These are phyloP conservation scores for Noccaea caerulescens DNA, from an alignment of 345 rosid species.

Conservation along the genomic window DNA sequence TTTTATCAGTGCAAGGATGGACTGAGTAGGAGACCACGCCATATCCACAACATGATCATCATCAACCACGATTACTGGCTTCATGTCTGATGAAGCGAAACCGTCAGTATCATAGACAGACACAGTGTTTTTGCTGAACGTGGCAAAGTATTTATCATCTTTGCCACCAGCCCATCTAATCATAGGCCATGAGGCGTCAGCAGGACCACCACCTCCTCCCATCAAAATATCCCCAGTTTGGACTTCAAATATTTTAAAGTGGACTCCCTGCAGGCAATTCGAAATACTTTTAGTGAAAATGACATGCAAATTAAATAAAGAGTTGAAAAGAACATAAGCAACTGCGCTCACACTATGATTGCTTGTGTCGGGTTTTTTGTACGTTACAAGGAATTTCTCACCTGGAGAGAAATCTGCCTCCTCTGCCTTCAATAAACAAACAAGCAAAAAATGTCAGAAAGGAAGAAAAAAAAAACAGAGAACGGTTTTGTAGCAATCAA, in stretches of 20 bases:
- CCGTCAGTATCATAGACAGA: conserved; percentile 82
- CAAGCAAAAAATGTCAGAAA: too few species aligned
- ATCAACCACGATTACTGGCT: conserved; percentile 71
- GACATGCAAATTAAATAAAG: too few species aligned
- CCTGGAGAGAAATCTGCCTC: conserved; percentile 82
- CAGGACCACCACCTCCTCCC: conserved; percentile 72
- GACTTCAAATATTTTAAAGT: conserved; percentile 81
- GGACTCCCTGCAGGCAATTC: conserved; percentile 58
- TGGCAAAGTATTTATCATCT: conserved; percentile 86
- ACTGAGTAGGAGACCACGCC: conserved; percentile 91
- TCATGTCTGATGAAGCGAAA: conserved; percentile 70
- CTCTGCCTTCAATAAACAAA: too few species aligned
- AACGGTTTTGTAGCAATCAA: too few species aligned
- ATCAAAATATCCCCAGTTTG: conserved; percentile 88
- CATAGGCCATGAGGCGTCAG: conserved; percentile 92
- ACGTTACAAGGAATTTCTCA: conserved; percentile 89
- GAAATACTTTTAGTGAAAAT: conserved; percentile 9
- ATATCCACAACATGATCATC: conserved; percentile 79
- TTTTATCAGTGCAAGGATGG: conserved; percentile 77
- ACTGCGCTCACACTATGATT: conserved; percentile 71
- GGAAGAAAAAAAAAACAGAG: too few species aligned
- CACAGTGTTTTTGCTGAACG: conserved; percentile 75
- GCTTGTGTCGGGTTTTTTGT: conserved; percentile 92
- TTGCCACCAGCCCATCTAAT: conserved; percentile 95
- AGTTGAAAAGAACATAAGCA: neutral